Conservation (phyloP, 257 asterid genomes). For the Gentiana dahurica region DNA sequence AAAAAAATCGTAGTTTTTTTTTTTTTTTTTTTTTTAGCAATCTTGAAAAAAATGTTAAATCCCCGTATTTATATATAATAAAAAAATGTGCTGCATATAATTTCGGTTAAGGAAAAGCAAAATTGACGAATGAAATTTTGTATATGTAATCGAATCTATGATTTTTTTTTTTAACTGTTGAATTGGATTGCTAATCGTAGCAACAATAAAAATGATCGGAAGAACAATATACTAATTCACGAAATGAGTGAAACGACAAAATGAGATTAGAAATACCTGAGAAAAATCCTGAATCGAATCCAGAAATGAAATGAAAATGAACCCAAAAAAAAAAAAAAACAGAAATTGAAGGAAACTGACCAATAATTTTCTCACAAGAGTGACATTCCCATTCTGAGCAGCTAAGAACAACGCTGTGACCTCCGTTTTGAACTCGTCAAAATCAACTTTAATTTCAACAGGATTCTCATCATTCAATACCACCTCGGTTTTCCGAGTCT, state of each 20-base stretch:
- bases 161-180: no score
- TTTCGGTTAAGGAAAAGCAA: no score
- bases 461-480: constrained; percentile 44
- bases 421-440: constrained; percentile 61
- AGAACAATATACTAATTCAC: not conserved
- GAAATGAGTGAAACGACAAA: not conserved
- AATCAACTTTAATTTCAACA: constrained; percentile 33
- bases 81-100: no score
- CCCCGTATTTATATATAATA: no score
- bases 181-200: no score
- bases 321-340: not conserved
- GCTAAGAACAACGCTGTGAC: constrained; percentile 65
- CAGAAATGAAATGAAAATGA: not conserved
- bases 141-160: no score
- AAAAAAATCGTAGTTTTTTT: no score
- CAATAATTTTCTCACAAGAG: constrained; percentile 51
- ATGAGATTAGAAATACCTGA: not conserved
- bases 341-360: constrained; percentile 14
- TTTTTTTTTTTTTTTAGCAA: no score
- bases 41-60: no score
- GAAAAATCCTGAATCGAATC: not conserved
- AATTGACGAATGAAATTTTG: no score
- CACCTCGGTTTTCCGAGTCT: constrained; percentile 43
- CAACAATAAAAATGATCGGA: no score
- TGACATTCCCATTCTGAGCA: constrained; percentile 41